Evolutionary conservation across 2,329 filamentous ascomycete genomes (phyloP).

Genomic region (Cadophora luteo-olivacea): DNA sequence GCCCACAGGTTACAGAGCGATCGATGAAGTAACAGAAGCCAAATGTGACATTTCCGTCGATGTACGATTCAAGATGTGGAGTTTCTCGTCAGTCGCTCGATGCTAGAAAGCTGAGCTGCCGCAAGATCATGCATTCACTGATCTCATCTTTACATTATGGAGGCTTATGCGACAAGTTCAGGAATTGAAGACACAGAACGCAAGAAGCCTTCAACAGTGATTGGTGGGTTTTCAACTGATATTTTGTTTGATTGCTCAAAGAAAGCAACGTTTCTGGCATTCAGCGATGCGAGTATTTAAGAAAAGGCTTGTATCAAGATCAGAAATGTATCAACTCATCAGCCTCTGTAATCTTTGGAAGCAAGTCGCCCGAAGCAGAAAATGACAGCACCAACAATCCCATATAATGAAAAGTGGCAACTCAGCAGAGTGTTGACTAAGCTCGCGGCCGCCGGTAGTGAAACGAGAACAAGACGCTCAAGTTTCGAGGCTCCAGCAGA

Average conservation of each 20-base stretch:
- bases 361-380: slow-evolving; percentile 31
- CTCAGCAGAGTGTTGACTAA: slow-evolving; percentile 40
- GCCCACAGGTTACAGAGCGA: too few species aligned
- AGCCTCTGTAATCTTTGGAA: slow-evolving; percentile 36
- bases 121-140: too few species aligned
- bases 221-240: too few species aligned
- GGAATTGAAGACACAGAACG: too few species aligned
- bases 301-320: background rate
- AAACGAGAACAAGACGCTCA: slow-evolving; percentile 47
- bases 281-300: background rate
- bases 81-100: too few species aligned
- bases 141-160: too few species aligned
- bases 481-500: slow-evolving; percentile 45
- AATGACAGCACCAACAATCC: slow-evolving; percentile 36
- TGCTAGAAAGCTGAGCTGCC: too few species aligned
- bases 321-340: slow-evolving; percentile 40
- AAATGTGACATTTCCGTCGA: too few species aligned
- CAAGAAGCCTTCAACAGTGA: too few species aligned
- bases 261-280: background rate
- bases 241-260: background rate
- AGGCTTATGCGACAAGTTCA: too few species aligned
- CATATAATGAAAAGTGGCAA: slow-evolving; percentile 36
- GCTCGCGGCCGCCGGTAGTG: slow-evolving; percentile 42
- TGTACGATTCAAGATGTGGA: too few species aligned
- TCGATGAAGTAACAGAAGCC: too few species aligned